Base-by-base conservation (phyloP, 2,329 filamentous ascomycete species). In the Calonectria ilicicola region DNA sequence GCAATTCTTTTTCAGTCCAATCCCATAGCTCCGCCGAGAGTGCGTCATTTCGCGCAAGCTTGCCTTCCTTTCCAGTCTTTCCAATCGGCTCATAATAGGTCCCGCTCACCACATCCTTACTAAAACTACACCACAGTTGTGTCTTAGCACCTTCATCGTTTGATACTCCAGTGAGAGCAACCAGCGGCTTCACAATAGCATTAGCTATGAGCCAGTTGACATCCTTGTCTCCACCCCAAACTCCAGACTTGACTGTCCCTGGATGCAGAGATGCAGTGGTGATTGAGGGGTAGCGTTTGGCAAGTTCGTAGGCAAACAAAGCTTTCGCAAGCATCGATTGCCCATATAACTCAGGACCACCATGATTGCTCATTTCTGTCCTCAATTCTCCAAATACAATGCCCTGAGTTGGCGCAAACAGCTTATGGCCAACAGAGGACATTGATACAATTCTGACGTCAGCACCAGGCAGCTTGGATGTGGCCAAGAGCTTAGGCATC, bases 381-480 rank as follows among this genome's bases (percentile, higher is more conserved):
- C 63, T 62, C n/a, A 71, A 14, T 19, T 67, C 44, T 15, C 67
- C 69, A 32, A 67, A 67, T 15, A 71, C 5, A 19, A 71, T 67
- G 2, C 69, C 69, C 12, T 58, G 40, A 5, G 15, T 35, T 5
- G 69, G 44, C 1, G 47, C 65, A 38, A 72, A 71, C n/a, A 42
- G 14, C 23, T 44, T 71, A 32, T 71, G 69, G 7, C 40, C 29
- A 42, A 51, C 15, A 2, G 69, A 71, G 5, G 69, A 56, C 51
- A 71, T 67, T 12, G 51, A 56, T n/a, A 71, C 46, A n/a, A 71
- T 60, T 26, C 69, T 66, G 14, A 71, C 69, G 23, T 71, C 69
- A 17, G 69, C 63, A 26, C 44, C 63, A 7, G 69, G 69, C 5
- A 71, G 51, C 8, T 46, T 49, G 23, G 63, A 9, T 2, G 69